phyloP scores from a whole-genome alignment of 1,139 yeast species.

The Sugiyamaella paludigena region DNA sequence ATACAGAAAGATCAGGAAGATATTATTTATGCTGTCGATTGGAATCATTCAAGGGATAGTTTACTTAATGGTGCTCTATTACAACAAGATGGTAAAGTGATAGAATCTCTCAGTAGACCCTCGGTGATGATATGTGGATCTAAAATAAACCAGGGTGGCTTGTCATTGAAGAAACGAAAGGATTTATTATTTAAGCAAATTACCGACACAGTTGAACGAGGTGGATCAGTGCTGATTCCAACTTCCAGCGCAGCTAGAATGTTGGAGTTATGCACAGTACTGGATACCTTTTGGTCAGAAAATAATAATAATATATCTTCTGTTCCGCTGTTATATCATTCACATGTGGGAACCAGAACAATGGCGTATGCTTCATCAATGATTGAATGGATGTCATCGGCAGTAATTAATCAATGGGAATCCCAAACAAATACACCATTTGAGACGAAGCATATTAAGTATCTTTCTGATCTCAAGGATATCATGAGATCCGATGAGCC shows the following conservation, averaged over 20 bases:
- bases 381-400: constrained; percentile 93
- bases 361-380: constrained; percentile 81
- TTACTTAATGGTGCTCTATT: constrained; percentile 79
- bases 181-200: constrained; percentile 57
- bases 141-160: constrained; percentile 58
- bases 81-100: constrained; percentile 51
- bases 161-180: constrained; percentile 65
- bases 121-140: constrained; percentile 80
- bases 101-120: constrained; percentile 70
- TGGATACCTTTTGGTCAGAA: constrained; percentile 58
- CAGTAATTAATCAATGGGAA: constrained; percentile 80
- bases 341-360: constrained; percentile 77
- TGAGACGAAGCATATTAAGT: constrained; percentile 50
- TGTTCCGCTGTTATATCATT: constrained; percentile 69
- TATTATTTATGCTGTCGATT: constrained; percentile 81
- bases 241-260: constrained; percentile 81
- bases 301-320: constrained; percentile 42
- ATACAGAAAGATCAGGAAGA: constrained; percentile 72
- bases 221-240: constrained; percentile 81
- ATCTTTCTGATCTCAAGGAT: constrained; percentile 57
- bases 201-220: constrained; percentile 60
- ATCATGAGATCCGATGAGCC: constrained; percentile 60
- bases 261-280: constrained; percentile 69
- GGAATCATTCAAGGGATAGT: constrained; percentile 92
- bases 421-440: constrained; percentile 68